Base-by-base conservation (phyloP, 1,284 basidiomycete genomes). In the Jaminaea rosea region DNA sequence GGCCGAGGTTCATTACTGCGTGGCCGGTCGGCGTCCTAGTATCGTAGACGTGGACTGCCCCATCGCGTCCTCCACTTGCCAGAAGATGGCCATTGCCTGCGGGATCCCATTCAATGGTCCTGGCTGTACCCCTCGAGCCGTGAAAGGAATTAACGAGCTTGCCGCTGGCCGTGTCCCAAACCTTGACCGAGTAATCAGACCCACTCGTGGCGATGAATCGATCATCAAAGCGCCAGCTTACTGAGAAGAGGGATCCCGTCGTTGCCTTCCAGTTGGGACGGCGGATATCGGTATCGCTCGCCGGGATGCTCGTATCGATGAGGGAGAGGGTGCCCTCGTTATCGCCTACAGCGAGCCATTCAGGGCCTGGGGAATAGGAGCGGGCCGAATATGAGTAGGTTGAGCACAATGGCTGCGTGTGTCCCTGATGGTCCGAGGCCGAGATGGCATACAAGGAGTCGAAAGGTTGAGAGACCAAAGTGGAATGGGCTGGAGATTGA, bases 261-360 rank as follows among this genome's bases (percentile, higher is more conserved):
- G 55, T 56, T 11, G 58, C 54, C 26, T 58, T 49, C 58, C 59
- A 61, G 19, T 41, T 50, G 11, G 52, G 54, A 5, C 39, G 17
- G 13, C 11, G 17, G 26, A 50, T 23, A 2, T 53, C 50, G 5
- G 53, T 36, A 3, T 54, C 48, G 4, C 55, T 41, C 3, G 21
- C 19, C 32, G 62, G 58, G 21, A 59, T 56, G 24, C 57, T 45
- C 10, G 68, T 73, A 46, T 73, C 58, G 49, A 72, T 46, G 3
- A 73, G 58, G 4, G 60, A 58, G 41, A 73, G 55, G 13, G 63
- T 58, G 5, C 71, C 69, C 41, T 70, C 65, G 53, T 72, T 69
- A 49, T 67, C 65, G 26, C 71, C 71, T 0, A 69, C 63, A 1
- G 71, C 71, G 1, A 73, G 62, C 58, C 66, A 70, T 47, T 66